phyloP scores from a whole-genome alignment of 352 stramenopile genomes.

The Thalassiosira hispida region DNA sequence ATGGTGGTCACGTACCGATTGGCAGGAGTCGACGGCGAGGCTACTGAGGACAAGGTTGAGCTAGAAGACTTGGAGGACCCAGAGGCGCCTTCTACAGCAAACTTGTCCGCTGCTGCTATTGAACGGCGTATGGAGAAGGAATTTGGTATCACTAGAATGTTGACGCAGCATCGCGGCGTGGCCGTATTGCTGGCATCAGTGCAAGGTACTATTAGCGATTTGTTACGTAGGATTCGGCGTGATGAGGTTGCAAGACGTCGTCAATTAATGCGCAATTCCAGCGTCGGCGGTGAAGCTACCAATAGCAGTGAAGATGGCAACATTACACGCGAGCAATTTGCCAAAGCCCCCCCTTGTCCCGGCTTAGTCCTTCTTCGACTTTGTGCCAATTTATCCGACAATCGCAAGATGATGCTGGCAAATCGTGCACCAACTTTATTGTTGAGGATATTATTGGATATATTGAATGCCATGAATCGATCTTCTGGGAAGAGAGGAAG shows the following conservation, averaged over 20 bases:
- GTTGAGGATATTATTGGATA: slow-evolving; percentile 76
- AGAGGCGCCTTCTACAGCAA: slow-evolving; percentile 57
- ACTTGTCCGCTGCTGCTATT: slow-evolving; percentile 40
- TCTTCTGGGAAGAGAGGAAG: slow-evolving; percentile 6
- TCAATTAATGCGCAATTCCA: neutral
- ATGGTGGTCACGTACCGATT: slow-evolving; percentile 88
- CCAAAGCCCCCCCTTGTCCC: slow-evolving; percentile 58
- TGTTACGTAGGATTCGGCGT: slow-evolving; percentile 66
- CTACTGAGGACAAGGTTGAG: slow-evolving; percentile 88
- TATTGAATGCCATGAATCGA: slow-evolving; percentile 79
- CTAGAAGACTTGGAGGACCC: slow-evolving; percentile 78
- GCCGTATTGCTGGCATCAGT: slow-evolving; percentile 69
- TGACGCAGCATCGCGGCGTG: slow-evolving; percentile 46
- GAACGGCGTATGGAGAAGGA: slow-evolving; percentile 76
- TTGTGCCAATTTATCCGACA: slow-evolving; percentile 74
- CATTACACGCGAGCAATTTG: slow-evolving; percentile 58
- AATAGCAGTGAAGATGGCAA: slow-evolving; percentile 51
- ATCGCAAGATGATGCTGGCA: slow-evolving; percentile 76
- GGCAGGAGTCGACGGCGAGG: slow-evolving; percentile 87
- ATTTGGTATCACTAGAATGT: slow-evolving; percentile 69
- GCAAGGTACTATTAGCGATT: slow-evolving; percentile 57
- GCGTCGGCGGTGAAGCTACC: neutral
- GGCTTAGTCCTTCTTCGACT: slow-evolving; percentile 64
- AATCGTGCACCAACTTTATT: slow-evolving; percentile 75
- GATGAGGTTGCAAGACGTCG: slow-evolving; percentile 60